A percentile compares a stretch with the other conserved stretches of the same genome.
phyloP scores from a whole-genome alignment of 2,329 filamentous ascomycete genomes.

The Exophiala sp. region DNA sequence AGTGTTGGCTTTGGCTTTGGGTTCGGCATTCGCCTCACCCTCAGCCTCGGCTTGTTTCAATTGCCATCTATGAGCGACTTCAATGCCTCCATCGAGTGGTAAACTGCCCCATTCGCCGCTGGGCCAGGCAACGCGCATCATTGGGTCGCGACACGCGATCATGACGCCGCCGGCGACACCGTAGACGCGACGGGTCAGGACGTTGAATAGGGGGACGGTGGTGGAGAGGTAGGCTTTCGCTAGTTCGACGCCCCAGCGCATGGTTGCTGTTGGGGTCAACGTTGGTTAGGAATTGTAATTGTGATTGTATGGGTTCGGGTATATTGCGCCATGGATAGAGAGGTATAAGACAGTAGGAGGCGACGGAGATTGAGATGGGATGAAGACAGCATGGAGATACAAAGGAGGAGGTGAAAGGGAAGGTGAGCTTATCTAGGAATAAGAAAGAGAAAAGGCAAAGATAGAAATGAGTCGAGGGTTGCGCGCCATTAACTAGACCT shows the following conservation, averaged over 20 bases:
- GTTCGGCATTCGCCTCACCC: slow-evolving; percentile 51
- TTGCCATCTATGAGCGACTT: slow-evolving; percentile 57
- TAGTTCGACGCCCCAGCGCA: slow-evolving; percentile 58
- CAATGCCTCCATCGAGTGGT: slow-evolving; percentile 59
- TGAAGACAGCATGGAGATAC: no score
- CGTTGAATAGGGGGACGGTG: slow-evolving; percentile 57
- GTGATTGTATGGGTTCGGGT: no score
- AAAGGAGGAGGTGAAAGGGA: no score
- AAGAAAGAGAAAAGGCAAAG: no score
- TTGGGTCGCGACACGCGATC: slow-evolving; percentile 56
- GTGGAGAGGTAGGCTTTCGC: slow-evolving; percentile 58
- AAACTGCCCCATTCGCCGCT: slow-evolving; percentile 58
- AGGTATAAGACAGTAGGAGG: no score
- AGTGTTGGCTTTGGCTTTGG: no score
- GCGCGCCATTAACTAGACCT: no score
- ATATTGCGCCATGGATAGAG: no score
- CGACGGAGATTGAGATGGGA: no score
- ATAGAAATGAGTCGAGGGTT: no score
- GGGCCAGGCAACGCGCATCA: slow-evolving; percentile 58
- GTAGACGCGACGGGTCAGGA: slow-evolving; percentile 56
- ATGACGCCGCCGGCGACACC: slow-evolving; percentile 61
- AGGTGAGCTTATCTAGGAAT: no score
- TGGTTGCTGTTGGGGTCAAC: slow-evolving; percentile 49
- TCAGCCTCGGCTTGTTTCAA: slow-evolving; percentile 51
- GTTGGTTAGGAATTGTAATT: neutral